Conservation (phyloP, 164 flowering plant species). For the Sextonia rubra region DNA sequence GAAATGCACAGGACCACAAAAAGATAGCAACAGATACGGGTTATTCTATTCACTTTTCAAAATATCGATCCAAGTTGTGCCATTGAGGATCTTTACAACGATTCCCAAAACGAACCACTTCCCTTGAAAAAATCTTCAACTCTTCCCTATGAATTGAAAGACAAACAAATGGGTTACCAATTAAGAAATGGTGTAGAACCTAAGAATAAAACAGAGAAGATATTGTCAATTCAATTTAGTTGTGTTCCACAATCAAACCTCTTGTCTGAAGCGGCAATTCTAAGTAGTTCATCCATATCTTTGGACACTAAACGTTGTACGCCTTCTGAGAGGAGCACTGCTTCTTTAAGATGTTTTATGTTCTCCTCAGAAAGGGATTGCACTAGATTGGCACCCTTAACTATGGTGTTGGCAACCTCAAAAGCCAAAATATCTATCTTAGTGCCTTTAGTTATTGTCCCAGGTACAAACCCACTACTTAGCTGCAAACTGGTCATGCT, state of each 20-base stretch:
- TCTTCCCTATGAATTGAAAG: slow-evolving; percentile 57
- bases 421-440: slow-evolving; percentile 75
- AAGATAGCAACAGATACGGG: slow-evolving; percentile 6
- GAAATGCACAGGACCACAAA: background rate
- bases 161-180: slow-evolving; percentile 1
- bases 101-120: slow-evolving; percentile 91
- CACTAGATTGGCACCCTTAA: slow-evolving; percentile 81
- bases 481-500: slow-evolving; percentile 74
- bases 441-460: slow-evolving; percentile 66
- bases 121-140: slow-evolving; percentile 66
- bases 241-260: slow-evolving; percentile 37
- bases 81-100: slow-evolving; percentile 96
- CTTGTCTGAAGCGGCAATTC: slow-evolving; percentile 86
- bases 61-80: slow-evolving; percentile 83
- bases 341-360: slow-evolving; percentile 65
- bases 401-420: slow-evolving; percentile 90
- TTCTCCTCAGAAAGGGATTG: slow-evolving; percentile 77
- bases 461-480: slow-evolving; percentile 67
- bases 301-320: slow-evolving; percentile 65
- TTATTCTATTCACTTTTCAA: slow-evolving; percentile 55
- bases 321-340: slow-evolving; percentile 75
- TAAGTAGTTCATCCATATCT: slow-evolving; percentile 70
- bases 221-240: background rate
- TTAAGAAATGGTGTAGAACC: background rate
- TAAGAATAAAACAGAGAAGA: background rate